Conservation (phyloP, 345 rosid species). For the Brassica nigra region DNA sequence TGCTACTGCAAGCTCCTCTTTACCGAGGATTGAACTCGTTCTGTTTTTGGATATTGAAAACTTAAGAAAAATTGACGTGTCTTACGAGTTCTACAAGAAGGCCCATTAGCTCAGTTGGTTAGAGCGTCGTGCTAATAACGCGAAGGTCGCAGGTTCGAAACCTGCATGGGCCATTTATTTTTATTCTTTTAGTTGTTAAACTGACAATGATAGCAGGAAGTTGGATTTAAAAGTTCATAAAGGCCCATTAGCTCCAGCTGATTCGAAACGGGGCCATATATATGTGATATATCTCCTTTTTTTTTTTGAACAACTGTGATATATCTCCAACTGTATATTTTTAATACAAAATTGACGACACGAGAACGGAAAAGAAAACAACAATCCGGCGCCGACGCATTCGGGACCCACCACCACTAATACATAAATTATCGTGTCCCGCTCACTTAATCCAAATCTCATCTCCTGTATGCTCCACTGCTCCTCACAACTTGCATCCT, state of each 20-base stretch:
- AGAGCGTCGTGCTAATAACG: conserved; percentile 97
- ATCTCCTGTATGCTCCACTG: conserved; percentile 17
- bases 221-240: too few relatives aligned
- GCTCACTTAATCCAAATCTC: conserved; percentile 30
- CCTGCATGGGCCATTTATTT: conserved; percentile 34
- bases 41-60: too few relatives aligned
- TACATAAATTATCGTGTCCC: conserved; percentile 27
- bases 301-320: too few relatives aligned
- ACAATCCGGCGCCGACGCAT: conserved; percentile 32
- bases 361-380: background rate
- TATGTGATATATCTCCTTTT: too few relatives aligned
- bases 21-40: too few relatives aligned
- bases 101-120: conserved; percentile 46
- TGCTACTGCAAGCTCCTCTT: background rate
- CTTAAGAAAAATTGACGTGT: too few relatives aligned
- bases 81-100: background rate
- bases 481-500: background rate
- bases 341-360: too few relatives aligned
- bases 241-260: conserved; percentile 50
- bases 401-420: conserved; percentile 25
- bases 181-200: background rate
- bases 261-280: conserved; percentile 57
- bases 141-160: conserved; percentile 65
- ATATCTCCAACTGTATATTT: too few relatives aligned
- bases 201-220: background rate